phyloP scores from a whole-genome alignment of 257 asterid genomes.

The Jaltomata sinuosa region DNA sequence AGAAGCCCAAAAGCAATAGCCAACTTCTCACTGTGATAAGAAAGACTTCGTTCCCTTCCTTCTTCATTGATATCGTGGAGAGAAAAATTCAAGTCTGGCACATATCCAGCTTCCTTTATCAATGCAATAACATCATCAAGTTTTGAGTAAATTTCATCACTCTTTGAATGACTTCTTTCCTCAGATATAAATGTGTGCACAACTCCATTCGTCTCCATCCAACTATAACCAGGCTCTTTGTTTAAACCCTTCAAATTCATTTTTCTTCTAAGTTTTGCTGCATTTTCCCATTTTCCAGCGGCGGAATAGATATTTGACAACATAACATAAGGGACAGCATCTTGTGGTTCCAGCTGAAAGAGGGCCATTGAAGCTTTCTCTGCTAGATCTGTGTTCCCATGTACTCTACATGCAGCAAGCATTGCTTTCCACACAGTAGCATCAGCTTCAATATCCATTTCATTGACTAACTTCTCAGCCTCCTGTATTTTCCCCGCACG shows the following conservation, averaged over 20 bases:
- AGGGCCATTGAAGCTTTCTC: constrained; percentile 52
- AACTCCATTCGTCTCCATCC: constrained; percentile 53
- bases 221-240: constrained; percentile 69
- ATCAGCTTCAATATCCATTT: constrained; percentile 49
- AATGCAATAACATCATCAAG: constrained; percentile 30
- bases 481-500: constrained; percentile 65
- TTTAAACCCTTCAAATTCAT: constrained; percentile 49
- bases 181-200: constrained; percentile 46
- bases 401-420: constrained; percentile 65
- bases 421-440: constrained; percentile 74
- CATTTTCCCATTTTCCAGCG: constrained; percentile 60
- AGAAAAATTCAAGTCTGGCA: constrained; percentile 47
- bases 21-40: constrained; percentile 76
- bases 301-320: constrained; percentile 64
- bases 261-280: constrained; percentile 41
- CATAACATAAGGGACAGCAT: constrained; percentile 63
- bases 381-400: constrained; percentile 51
- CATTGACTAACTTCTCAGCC: constrained; percentile 42
- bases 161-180: constrained; percentile 42
- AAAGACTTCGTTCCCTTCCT: constrained; percentile 37
- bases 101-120: constrained; percentile 59
- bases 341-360: constrained; percentile 54
- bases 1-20: constrained; percentile 67
- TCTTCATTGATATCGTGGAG: constrained; percentile 75
- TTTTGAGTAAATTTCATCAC: constrained; percentile 37